Conservation (phyloP, 2,329 filamentous ascomycete species). For the Cryphonectria radicalis region DNA sequence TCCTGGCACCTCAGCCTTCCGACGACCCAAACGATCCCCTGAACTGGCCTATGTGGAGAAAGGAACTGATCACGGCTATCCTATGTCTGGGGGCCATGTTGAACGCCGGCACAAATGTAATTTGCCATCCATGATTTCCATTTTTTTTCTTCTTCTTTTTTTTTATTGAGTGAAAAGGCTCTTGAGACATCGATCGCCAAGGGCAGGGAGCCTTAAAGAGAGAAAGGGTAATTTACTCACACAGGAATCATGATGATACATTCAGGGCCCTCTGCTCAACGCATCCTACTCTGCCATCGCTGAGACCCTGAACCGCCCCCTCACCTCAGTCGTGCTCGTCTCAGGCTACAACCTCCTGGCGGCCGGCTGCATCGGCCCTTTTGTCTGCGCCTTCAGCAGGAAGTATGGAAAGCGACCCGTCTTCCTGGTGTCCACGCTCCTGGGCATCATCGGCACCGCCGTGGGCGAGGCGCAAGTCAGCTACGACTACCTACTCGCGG, state of each 20-base stretch:
- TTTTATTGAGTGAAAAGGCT: too few species aligned
- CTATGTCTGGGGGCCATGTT: background rate
- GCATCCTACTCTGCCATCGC: conserved; percentile 9
- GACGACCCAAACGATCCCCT: conserved; percentile 48
- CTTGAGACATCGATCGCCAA: too few species aligned
- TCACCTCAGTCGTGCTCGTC: conserved; percentile 24
- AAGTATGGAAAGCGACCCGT: conserved; percentile 38
- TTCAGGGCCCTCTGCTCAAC: conserved; percentile 8
- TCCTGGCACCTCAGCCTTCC: conserved; percentile 51
- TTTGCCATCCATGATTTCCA: background rate
- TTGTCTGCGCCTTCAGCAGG: conserved; percentile 31
- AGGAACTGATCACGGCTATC: conserved; percentile 9
- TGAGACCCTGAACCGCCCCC: background rate
- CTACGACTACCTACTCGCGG: conserved; percentile 33
- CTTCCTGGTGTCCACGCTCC: conserved; percentile 32
- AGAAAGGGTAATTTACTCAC: background rate
- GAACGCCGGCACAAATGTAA: conserved; percentile 12
- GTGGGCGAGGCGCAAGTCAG: conserved; percentile 30
- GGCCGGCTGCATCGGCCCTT: conserved; percentile 31
- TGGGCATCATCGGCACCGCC: conserved; percentile 33
- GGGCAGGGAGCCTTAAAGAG: background rate
- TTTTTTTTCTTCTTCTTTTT: too few species aligned
- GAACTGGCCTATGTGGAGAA: conserved; percentile 47
- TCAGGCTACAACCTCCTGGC: conserved; percentile 33
- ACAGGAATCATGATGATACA: background rate